Percentiles rank a stretch among this genome's conserved stretches.
Conservation (phyloP, 352 stramenopile species). For the Globisporangium spinosum region DNA sequence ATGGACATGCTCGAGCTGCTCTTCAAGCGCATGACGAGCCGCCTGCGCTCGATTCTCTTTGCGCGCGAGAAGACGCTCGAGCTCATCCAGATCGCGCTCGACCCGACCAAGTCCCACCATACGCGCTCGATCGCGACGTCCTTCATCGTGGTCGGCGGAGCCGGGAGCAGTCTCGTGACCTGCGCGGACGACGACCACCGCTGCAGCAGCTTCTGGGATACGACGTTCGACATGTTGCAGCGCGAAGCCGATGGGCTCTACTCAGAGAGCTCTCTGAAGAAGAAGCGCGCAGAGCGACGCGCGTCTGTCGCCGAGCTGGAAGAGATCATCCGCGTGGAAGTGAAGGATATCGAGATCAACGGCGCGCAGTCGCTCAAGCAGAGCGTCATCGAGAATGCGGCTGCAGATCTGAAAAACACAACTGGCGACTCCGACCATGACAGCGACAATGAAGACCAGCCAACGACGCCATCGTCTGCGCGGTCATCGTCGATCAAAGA, state of each 20-base stretch:
- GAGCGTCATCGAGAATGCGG: conserved; percentile 52
- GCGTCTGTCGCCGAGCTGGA: conserved; percentile 63
- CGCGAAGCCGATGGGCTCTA: conserved; percentile 50
- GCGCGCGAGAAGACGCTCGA: conserved; percentile 64
- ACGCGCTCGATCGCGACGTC: conserved; percentile 67
- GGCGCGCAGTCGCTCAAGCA: conserved; percentile 64
- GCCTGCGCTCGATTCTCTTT: conserved; percentile 73
- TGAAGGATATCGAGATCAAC: conserved; percentile 68
- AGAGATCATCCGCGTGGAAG: conserved; percentile 71
- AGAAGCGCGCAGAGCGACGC: conserved; percentile 39
- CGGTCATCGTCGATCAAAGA: conserved; percentile 10
- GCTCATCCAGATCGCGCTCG: conserved; percentile 63
- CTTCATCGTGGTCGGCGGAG: conserved; percentile 71
- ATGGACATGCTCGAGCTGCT: conserved; percentile 84
- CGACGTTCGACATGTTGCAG: conserved; percentile 62
- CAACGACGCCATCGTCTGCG: conserved; percentile 12
- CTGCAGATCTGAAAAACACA: conserved; percentile 14
- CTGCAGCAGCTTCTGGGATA: conserved; percentile 65
- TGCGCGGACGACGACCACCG: conserved; percentile 49
- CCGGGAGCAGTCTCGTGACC: conserved; percentile 48
- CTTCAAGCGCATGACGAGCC: conserved; percentile 83
- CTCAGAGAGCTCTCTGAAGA: conserved; percentile 30
- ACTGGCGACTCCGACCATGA: conserved; percentile 32
- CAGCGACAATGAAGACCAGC: conserved; percentile 16
- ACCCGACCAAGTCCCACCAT: conserved; percentile 48